Conservation (phyloP, 1,284 basidiomycete species). For the Pseudozyma tsukubaensis region DNA sequence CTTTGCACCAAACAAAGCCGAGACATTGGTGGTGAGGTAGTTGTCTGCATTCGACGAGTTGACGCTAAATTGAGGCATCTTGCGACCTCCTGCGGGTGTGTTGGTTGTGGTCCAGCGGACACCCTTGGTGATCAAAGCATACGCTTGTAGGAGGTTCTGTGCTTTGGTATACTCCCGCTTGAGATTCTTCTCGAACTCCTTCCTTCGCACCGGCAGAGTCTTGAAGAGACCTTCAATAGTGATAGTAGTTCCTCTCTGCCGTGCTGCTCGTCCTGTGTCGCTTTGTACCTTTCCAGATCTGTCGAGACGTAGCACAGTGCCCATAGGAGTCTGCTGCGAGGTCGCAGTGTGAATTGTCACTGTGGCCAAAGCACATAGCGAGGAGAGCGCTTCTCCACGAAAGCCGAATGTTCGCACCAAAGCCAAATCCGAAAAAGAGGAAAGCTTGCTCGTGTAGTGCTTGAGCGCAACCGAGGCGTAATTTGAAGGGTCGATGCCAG, state of each 20-base stretch:
- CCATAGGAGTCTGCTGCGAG: conserved; percentile 56
- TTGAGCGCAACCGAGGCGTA: conserved; percentile 81
- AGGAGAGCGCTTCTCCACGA: conserved; percentile 92
- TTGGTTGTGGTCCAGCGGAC: conserved; percentile 84
- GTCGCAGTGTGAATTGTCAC: conserved; percentile 65
- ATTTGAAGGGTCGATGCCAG: conserved; percentile 82
- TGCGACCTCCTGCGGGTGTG: conserved; percentile 78
- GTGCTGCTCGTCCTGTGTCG: conserved; percentile 72
- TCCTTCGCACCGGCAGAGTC: conserved; percentile 87
- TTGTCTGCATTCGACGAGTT: conserved; percentile 74
- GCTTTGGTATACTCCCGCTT: conserved; percentile 93
- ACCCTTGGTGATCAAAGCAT: conserved; percentile 80
- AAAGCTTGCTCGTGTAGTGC: conserved; percentile 92
- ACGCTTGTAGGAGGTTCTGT: conserved; percentile 83
- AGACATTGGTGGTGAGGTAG: conserved; percentile 75
- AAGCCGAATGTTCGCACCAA: conserved; percentile 90
- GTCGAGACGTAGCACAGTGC: conserved; percentile 61
- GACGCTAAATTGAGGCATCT: conserved; percentile 79
- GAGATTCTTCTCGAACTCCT: conserved; percentile 87
- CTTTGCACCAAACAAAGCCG: conserved; percentile 86
- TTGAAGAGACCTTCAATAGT: conserved; percentile 80
- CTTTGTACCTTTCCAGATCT: conserved; percentile 51
- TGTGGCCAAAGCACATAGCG: conserved; percentile 86
- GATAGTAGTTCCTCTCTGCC: conserved; percentile 90
- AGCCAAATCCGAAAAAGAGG: conserved; percentile 80